Conservation (phyloP, 2,329 filamentous ascomycete genomes). For the Epichloe gansuensis region DNA sequence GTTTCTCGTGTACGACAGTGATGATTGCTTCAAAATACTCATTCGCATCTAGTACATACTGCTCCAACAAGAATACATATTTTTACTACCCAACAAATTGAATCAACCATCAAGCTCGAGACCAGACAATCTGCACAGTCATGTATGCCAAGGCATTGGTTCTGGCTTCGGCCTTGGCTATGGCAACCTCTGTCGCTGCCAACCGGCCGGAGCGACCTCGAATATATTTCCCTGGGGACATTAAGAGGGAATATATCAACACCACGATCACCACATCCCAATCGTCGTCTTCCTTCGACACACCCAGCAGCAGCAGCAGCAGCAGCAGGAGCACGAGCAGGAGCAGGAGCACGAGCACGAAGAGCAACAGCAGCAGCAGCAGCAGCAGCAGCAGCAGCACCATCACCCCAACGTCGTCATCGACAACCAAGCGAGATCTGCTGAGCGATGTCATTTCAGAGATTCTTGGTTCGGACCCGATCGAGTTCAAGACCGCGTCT, state of each 20-base stretch:
- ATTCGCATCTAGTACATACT: neutral
- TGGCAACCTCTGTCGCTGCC: slow-evolving; percentile 32
- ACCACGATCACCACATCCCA: slow-evolving; percentile 23
- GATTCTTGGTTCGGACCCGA: slow-evolving; percentile 6
- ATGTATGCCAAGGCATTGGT: slow-evolving; percentile 38
- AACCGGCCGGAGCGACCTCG: slow-evolving; percentile 32
- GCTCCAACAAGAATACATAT: neutral
- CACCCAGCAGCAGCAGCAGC: slow-evolving; percentile 4
- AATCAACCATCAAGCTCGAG: neutral
- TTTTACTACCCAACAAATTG: neutral
- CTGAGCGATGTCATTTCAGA: slow-evolving; percentile 14
- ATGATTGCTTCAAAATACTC: neutral
- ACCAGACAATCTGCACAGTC: slow-evolving; percentile 10
- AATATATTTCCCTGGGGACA: slow-evolving; percentile 44
- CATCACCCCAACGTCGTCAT: slow-evolving; percentile 8
- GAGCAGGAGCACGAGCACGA: too few species aligned
- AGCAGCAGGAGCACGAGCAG: too few species aligned
- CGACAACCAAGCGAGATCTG: slow-evolving; percentile 9
- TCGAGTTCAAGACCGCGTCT: neutral
- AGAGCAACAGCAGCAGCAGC: too few species aligned
- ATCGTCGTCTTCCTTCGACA: slow-evolving; percentile 9
- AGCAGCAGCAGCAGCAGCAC: neutral
- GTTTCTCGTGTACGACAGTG: slow-evolving; percentile 1
- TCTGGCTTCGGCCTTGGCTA: slow-evolving; percentile 35
- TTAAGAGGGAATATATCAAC: slow-evolving; percentile 39